Evolutionary conservation across 2,329 filamentous ascomycete genomes (phyloP).

Genomic region (Alternaria arborescens): DNA sequence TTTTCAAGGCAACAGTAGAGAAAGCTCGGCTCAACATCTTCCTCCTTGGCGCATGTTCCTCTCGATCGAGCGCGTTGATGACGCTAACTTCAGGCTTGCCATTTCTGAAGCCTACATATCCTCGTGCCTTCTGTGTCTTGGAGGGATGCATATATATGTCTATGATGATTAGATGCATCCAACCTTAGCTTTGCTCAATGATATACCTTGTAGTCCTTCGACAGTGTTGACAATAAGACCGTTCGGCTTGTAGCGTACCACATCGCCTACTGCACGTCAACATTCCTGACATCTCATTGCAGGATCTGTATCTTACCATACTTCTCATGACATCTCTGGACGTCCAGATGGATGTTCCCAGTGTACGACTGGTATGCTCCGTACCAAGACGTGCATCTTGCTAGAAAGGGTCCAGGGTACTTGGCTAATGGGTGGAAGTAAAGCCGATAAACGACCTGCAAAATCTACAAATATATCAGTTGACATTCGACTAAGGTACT

Average conservation of each 20-base stretch:
- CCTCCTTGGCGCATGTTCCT: slow-evolving; percentile 7
- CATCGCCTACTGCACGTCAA: neutral
- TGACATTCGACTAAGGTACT: neutral
- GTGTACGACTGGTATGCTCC: slow-evolving; percentile 5
- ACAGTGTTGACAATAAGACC: slow-evolving; percentile 7
- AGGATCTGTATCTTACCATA: neutral
- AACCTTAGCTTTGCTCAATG: neutral
- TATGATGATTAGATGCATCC: neutral
- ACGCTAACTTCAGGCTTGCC: neutral
- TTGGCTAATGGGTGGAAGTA: slow-evolving; percentile 8
- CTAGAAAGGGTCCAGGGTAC: slow-evolving; percentile 6
- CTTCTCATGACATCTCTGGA: slow-evolving; percentile 7
- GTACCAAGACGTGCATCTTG: slow-evolving; percentile 9
- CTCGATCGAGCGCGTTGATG: slow-evolving; percentile 3
- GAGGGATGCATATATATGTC: neutral
- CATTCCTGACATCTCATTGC: neutral
- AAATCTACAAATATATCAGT: neutral
- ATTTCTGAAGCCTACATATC: neutral
- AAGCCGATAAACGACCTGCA: neutral
- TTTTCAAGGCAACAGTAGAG: slow-evolving; percentile 1
- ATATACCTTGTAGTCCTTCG: slow-evolving; percentile 7
- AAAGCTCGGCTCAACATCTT: slow-evolving; percentile 7
- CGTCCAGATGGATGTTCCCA: slow-evolving; percentile 5
- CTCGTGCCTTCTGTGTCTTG: neutral
- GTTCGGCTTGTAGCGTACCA: slow-evolving; percentile 12